These are phyloP conservation scores for Fraxinus pennsylvanica DNA, from an alignment of 257 asterid genomes.

Conservation along the genomic window DNA sequence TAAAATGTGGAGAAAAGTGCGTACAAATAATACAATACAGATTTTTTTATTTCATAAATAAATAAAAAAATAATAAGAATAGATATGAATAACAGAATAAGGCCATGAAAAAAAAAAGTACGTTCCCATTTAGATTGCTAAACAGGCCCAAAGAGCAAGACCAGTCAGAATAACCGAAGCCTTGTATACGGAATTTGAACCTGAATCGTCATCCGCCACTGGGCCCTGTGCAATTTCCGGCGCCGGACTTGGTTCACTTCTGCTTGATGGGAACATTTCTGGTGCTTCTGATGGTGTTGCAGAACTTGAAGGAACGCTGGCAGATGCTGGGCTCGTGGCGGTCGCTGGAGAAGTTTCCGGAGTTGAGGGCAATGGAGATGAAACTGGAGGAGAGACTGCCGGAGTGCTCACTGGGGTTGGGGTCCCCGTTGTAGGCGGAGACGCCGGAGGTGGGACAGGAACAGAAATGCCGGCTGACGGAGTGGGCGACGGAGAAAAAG, in stretches of 20 bases:
- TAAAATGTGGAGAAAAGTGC: not conserved
- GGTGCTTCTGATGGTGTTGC: slow-evolving; percentile 51
- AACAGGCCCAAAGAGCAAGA: slow-evolving; percentile 44
- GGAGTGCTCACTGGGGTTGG: slow-evolving; percentile 36
- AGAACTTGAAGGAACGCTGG: slow-evolving; percentile 48
- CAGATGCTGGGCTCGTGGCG: slow-evolving; percentile 31
- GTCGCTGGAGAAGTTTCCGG: slow-evolving; percentile 44
- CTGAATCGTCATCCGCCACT: slow-evolving; percentile 48
- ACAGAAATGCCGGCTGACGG: slow-evolving; percentile 36
- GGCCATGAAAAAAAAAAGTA: not conserved
- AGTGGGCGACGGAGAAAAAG: slow-evolving; percentile 38
- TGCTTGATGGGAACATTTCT: slow-evolving; percentile 40
- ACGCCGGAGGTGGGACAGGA: slow-evolving; percentile 54
- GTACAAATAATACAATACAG: no score
- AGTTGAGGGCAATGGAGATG: slow-evolving; percentile 33
- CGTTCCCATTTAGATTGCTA: slow-evolving; percentile 31
- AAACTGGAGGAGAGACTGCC: slow-evolving; percentile 25
- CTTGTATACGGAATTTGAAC: slow-evolving; percentile 26
- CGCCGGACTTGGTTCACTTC: slow-evolving; percentile 34
- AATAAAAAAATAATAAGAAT: no score
- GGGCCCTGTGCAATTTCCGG: slow-evolving; percentile 58
- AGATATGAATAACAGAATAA: not conserved
- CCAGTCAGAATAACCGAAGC: slow-evolving; percentile 40
- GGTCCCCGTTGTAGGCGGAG: slow-evolving; percentile 31
- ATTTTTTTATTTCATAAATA: not conserved